Conservation (phyloP, 495 filamentous ascomycete genomes). For the Penicillium coprophilum region DNA sequence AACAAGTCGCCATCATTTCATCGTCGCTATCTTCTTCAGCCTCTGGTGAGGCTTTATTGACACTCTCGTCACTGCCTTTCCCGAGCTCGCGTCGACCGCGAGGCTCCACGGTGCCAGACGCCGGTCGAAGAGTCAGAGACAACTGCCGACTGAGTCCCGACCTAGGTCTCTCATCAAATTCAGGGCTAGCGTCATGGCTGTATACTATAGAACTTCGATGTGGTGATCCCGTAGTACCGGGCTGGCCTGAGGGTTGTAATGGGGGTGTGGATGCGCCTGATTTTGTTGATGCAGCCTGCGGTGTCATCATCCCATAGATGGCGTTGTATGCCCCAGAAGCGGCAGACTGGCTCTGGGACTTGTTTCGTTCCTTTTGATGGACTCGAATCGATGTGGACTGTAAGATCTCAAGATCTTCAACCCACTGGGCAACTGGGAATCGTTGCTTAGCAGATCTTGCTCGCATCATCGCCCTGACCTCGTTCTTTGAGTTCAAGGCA, state of each 20-base stretch:
- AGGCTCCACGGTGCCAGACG: constrained; percentile 37
- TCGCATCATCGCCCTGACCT: constrained; percentile 65
- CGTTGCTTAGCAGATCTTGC: constrained; percentile 74
- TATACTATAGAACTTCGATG: constrained; percentile 50
- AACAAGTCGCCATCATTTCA: constrained; percentile 44
- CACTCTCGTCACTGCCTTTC: constrained; percentile 38
- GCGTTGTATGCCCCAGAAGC: constrained; percentile 39
- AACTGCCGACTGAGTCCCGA: constrained; percentile 42
- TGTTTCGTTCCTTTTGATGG: constrained; percentile 42
- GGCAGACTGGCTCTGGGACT: constrained; percentile 33
- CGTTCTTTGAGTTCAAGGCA: constrained; percentile 60
- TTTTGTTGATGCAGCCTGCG: constrained; percentile 32
- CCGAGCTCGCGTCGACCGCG: constrained; percentile 34
- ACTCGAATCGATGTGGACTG: constrained; percentile 56
- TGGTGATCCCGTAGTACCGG: constrained; percentile 40
- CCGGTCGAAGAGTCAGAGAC: constrained; percentile 40
- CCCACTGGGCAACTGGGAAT: constrained; percentile 71
- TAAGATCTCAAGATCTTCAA: constrained; percentile 61
- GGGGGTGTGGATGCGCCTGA: constrained; percentile 50
- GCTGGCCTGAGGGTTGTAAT: constrained; percentile 44
- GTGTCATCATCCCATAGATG: constrained; percentile 43
- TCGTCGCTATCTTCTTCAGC: constrained; percentile 46
- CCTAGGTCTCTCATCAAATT: constrained; percentile 32
- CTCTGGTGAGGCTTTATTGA: constrained; percentile 27
- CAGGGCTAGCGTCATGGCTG: constrained; percentile 46